Evolutionary conservation across 2,329 filamentous ascomycete genomes (phyloP).

Genomic region (Alternaria viburni): DNA sequence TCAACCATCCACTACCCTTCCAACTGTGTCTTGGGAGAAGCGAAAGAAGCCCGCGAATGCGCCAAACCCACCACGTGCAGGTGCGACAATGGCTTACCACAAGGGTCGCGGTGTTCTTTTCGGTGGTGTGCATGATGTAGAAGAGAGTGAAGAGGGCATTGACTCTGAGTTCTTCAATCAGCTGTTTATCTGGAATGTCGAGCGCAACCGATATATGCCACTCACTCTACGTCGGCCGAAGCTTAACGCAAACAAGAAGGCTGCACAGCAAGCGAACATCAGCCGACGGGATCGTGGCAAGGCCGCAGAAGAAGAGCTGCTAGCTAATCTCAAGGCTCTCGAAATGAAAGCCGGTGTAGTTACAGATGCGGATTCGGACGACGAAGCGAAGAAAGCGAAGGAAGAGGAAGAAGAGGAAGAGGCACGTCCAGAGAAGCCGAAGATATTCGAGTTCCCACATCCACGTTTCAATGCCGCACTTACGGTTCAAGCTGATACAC

Average conservation of each 20-base stretch:
- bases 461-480: conserved; percentile 89
- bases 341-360: conserved; percentile 74
- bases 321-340: conserved; percentile 84
- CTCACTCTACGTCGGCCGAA: conserved; percentile 77
- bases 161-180: conserved; percentile 97
- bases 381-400: conserved; percentile 37
- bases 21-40: conserved; percentile 86
- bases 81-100: conserved; percentile 92
- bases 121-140: conserved; percentile 92
- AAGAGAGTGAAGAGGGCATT: conserved; percentile 90
- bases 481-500: conserved; percentile 86
- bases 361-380: conserved; percentile 46
- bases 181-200: conserved; percentile 91
- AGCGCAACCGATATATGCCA: conserved; percentile 93
- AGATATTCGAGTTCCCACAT: conserved; percentile 84
- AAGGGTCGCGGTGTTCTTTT: conserved; percentile 92
- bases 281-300: conserved; percentile 72
- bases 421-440: conserved; percentile 60
- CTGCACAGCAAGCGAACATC: conserved; percentile 45
- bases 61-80: conserved; percentile 82
- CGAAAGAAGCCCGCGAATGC: conserved; percentile 91
- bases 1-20: conserved; percentile 68
- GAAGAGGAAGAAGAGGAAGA: conserved; percentile 57
- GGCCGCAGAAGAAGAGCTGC: conserved; percentile 88
- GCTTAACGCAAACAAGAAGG: conserved; percentile 66